These are phyloP conservation scores for Metarhizium rileyi DNA, from an alignment of 2,329 filamentous ascomycete genomes.

Conservation along the genomic window DNA sequence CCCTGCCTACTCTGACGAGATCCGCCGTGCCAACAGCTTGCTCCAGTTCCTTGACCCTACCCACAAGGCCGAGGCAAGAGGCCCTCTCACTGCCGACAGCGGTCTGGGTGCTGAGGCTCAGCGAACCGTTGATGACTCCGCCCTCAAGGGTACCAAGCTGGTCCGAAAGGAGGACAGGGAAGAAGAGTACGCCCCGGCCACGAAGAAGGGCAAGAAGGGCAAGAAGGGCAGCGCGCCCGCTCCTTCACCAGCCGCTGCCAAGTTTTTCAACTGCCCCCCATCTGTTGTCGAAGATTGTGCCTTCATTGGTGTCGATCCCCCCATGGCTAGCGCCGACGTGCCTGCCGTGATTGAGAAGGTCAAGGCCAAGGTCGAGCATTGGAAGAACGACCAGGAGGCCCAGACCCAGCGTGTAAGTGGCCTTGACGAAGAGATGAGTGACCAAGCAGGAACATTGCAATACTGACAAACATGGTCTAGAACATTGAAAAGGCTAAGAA, in stretches of 20 bases:
- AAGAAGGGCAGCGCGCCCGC: slow-evolving; percentile 50
- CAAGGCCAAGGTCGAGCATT: slow-evolving; percentile 80
- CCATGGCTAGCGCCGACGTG: slow-evolving; percentile 76
- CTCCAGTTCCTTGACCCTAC: slow-evolving; percentile 86
- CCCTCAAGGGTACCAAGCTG: slow-evolving; percentile 75
- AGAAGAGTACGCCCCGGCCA: slow-evolving; percentile 73
- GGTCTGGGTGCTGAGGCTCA: slow-evolving; percentile 70
- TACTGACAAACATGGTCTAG: slow-evolving; percentile 36
- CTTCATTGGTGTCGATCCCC: slow-evolving; percentile 77
- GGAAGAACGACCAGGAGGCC: slow-evolving; percentile 81
- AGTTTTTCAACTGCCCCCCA: slow-evolving; percentile 72
- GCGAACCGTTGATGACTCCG: slow-evolving; percentile 76
- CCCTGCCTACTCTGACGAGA: slow-evolving; percentile 87
- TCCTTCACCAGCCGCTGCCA: slow-evolving; percentile 36
- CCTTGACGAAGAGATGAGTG: too few species aligned
- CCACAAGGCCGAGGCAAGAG: slow-evolving; percentile 54
- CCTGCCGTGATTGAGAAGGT: slow-evolving; percentile 76
- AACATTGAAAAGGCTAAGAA: slow-evolving; percentile 96
- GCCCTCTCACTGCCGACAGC: slow-evolving; percentile 51
- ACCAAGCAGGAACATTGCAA: neutral
- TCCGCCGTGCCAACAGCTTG: slow-evolving; percentile 76
- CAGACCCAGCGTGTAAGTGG: slow-evolving; percentile 79
- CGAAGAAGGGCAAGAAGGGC: slow-evolving; percentile 81
- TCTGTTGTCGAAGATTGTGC: slow-evolving; percentile 86
- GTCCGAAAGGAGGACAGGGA: slow-evolving; percentile 80